A percentile compares a stretch with the other conserved stretches of the same genome.
Conservation (phyloP, 1,284 basidiomycete species). For the Phellopilus nigrolimitatus region DNA sequence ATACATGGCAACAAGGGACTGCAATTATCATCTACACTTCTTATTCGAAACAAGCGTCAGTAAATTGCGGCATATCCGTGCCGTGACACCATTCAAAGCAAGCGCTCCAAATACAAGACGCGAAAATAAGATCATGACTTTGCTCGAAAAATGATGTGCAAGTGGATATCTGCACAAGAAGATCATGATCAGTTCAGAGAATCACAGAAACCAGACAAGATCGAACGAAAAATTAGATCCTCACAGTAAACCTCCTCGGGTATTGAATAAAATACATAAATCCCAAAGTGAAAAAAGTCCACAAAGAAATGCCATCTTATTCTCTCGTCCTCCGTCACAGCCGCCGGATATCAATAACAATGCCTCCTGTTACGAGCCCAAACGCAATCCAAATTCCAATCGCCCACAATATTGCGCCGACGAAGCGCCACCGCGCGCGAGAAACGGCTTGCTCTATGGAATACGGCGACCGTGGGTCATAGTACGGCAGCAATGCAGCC, state of each 20-base stretch:
- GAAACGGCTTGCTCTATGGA: conserved; percentile 40
- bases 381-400: conserved; percentile 32
- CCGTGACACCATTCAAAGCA: too few relatives aligned
- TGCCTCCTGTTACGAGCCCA: conserved; percentile 28
- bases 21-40: too few relatives aligned
- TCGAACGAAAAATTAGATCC: background rate
- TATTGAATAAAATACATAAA: background rate
- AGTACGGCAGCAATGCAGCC: conserved; percentile 36
- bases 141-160: too few relatives aligned
- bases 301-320: background rate
- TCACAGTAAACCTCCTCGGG: conserved; percentile 7
- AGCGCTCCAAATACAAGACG: too few relatives aligned
- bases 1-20: background rate
- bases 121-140: too few relatives aligned
- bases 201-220: background rate
- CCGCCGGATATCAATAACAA: conserved; percentile 21
- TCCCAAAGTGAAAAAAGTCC: background rate
- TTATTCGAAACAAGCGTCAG: too few relatives aligned
- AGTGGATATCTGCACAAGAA: background rate
- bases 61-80: too few relatives aligned
- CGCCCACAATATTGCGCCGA: conserved; percentile 37
- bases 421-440: conserved; percentile 43
- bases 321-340: background rate
- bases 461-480: conserved; percentile 42
- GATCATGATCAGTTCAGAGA: background rate